Conservation (phyloP, 768 basidiomycete species). For the Tricholoma terreum region DNA sequence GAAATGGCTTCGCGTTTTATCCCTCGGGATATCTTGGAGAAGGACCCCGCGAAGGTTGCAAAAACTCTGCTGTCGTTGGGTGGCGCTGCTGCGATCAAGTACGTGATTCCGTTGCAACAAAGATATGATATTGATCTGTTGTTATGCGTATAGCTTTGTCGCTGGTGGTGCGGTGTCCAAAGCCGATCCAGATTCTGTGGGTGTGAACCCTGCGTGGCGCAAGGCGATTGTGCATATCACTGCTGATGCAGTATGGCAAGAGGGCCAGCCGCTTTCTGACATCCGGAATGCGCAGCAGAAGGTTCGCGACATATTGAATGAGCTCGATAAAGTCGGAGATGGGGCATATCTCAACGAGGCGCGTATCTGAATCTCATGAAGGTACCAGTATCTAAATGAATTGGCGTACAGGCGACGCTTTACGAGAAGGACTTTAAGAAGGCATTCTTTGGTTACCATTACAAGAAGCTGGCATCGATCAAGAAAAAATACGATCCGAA, state of each 20-base stretch:
- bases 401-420: conserved; percentile 34
- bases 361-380: background rate
- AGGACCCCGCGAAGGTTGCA: conserved; percentile 23
- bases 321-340: conserved; percentile 26
- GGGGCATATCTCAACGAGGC: conserved; percentile 52
- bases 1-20: conserved; percentile 35
- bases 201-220: conserved; percentile 47
- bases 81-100: conserved; percentile 21
- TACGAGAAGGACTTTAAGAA: conserved; percentile 39
- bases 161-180: too few relatives aligned
- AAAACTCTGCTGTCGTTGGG: conserved; percentile 19
- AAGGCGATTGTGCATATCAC: conserved; percentile 32
- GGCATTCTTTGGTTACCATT: conserved; percentile 48
- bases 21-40: conserved; percentile 23
- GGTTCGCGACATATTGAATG: conserved; percentile 12
- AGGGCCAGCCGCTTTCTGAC: conserved; percentile 16
- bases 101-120: background rate
- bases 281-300: conserved; percentile 12
- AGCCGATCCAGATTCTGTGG: conserved; percentile 34
- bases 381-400: background rate
- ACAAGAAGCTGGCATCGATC: conserved; percentile 35
- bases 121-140: too few relatives aligned
- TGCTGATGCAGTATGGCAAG: conserved; percentile 22
- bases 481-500: conserved; percentile 45
- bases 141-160: background rate